Evolutionary conservation across 2,329 filamentous ascomycete genomes (phyloP), one percentile per base, ranked within the genome.

Genomic region (Trichoderma endophyticum): DNA sequence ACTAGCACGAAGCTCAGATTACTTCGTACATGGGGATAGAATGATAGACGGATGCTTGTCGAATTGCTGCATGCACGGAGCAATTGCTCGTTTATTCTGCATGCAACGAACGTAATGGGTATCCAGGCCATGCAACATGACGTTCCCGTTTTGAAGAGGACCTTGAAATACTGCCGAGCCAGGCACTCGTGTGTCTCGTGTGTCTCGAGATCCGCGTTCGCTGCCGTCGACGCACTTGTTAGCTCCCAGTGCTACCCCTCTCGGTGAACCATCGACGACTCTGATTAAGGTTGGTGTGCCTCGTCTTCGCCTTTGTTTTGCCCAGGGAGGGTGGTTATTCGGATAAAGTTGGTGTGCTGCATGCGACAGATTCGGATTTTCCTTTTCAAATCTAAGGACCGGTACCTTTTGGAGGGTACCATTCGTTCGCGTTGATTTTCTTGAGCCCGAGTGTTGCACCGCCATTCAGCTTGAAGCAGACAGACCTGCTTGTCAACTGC

Each of bases 261-360:
- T 67, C 57, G 64, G 65, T 63, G 60, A 71, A 60, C 26, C 32
- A 51, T 65, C 26, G 54, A 56, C 34, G 61, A 39, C 14, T 64
- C 51, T 57, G 60, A 59, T 57, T 39, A 66, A 64, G 28, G 36
- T 71, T 61, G 51, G 63, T 72, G 70, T 68, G 64, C 43, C 57
- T 72, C 70, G 39, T 63, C 39, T 21, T 62, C 59, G 34, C 26
- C 39, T 69, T 63, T 54, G 15, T 59, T 18, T 12, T 36, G 32
- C 59, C 28, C 5, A 59, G n/a, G 57, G 63, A 56, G 70, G 59
- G 64, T 63, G 57, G 43, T 57, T 24, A 43, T 32, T 59, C 36
- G 57, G 64, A 72, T 56, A 30, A 63, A 63, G 70, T 56, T 68
- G 70, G 70, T 68, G 70, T 72, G 39, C 70, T 68, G 64, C 70